These are phyloP conservation scores for Aureobasidium sp. DNA, from an alignment of 2,329 filamentous ascomycete species.

Conservation along the genomic window DNA sequence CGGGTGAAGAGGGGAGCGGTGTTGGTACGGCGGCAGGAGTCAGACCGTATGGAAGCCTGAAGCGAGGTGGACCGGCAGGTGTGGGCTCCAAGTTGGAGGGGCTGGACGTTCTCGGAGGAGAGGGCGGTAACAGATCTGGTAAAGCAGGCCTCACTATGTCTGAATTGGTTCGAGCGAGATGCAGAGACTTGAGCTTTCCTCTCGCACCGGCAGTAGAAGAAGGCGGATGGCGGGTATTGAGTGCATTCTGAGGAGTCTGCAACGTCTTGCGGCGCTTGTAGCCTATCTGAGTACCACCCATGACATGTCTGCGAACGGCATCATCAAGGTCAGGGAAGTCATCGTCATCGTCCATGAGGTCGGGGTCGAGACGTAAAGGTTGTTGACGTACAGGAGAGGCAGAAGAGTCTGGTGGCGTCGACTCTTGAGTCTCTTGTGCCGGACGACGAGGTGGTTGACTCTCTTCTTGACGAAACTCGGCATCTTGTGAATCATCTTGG, in stretches of 20 bases:
- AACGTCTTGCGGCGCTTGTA: conserved; percentile 17
- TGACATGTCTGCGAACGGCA: conserved; percentile 15
- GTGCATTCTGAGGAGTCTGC: background rate
- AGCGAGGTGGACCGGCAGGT: background rate
- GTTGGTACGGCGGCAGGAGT: conserved; percentile 12
- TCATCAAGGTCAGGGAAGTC: conserved; percentile 23
- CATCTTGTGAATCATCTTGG: conserved; percentile 9
- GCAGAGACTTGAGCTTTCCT: background rate
- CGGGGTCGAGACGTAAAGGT: background rate
- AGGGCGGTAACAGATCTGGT: background rate
- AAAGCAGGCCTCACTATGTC: background rate
- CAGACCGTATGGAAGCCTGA: conserved; percentile 8
- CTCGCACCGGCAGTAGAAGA: background rate
- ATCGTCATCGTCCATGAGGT: conserved; percentile 19
- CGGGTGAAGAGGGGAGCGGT: conserved; percentile 14
- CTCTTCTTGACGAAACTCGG: background rate
- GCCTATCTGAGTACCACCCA: conserved; percentile 14
- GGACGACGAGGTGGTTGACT: background rate
- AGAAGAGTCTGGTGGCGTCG: background rate
- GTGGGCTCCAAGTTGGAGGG: background rate
- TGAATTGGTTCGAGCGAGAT: background rate
- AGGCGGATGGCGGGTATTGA: background rate
- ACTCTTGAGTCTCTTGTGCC: conserved; percentile 1
- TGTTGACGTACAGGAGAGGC: background rate
- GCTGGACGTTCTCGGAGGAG: conserved; percentile 11